Base-by-base conservation (phyloP, 495 filamentous ascomycete genomes). In the Baudoinia panamericana region DNA sequence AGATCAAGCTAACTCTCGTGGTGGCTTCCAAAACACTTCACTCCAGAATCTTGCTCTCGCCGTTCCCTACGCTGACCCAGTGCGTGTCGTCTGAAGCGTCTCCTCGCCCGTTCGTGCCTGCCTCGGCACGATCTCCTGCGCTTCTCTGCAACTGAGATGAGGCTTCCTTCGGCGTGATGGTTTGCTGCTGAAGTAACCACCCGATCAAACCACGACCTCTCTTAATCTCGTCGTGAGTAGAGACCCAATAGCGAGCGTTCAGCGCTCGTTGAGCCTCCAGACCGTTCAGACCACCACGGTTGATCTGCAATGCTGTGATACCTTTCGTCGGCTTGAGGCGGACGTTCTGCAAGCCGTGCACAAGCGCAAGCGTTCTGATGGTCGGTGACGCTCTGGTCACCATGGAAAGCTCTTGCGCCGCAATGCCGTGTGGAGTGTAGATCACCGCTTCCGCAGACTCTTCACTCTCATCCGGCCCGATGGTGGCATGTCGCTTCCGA, bases 171-270 rank as follows among this genome's bases (percentile, higher is more conserved):
- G 69, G 29, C 0, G 53, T 64, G 39, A 65, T 57, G 9, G 56
- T 36, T 30, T 60, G 67, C 41, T 72, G 54, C 24, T 45, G 46
- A 36, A 76, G 45, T 37, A 73, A 65, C 52, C 58, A 64, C 25
- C 55, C 56, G 8, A 74, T 58, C 8, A 75, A 22, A 9, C 72
- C 72, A 8, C 58, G 57, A 13, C 65, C 72, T 31, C 47, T 62
- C 51, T 75, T 75, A 10, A 68, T 48, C 50, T 74, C 72, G 52
- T 76, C 71, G 53, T 76, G 72, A 16, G 72, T 76, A 4, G 58
- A 62, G 15, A 75, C 48, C 71, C 72, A 75, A 46, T 74, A 76
- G 39, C 62, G 66, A 5, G 69, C 66, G 4, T 55, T 52, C 29
- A 65, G 56, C 18, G 63, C 50, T 29, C 62, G 55, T 45, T 67